A percentile compares a stretch with the other conserved stretches of the same genome.
Conservation (phyloP, 495 filamentous ascomycete species). For the Copromyces sp. region DNA sequence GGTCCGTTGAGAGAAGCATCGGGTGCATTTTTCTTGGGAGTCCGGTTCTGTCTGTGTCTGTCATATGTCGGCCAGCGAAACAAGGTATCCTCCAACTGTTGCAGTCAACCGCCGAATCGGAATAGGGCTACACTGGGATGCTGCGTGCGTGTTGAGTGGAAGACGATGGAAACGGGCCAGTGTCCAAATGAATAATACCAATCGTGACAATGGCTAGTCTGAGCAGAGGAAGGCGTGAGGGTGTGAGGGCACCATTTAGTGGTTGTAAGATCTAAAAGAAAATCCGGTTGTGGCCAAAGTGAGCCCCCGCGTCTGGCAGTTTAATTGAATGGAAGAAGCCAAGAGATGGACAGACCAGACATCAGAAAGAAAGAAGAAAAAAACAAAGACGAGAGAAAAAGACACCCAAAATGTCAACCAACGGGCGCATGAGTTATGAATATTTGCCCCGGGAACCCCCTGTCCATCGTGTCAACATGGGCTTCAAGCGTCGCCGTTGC, state of each 20-base stretch:
- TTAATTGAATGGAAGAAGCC: not conserved
- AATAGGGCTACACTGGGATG: not conserved
- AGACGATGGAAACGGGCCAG: not conserved
- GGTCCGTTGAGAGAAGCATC: constrained; percentile 17
- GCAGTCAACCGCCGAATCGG: not conserved
- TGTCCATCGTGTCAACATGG: not conserved
- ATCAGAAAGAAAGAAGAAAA: too few species aligned
- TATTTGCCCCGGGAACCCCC: not conserved
- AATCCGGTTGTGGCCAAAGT: not conserved
- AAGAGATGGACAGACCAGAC: not conserved
- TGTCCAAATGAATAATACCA: not conserved
- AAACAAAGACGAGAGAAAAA: not conserved
- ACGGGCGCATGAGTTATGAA: not conserved
- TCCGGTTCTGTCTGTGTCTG: not conserved
- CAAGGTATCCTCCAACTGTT: not conserved
- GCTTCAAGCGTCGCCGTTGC: not conserved
- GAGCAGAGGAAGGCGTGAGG: not conserved
- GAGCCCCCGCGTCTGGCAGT: not conserved
- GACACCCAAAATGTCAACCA: not conserved
- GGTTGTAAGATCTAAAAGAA: not conserved
- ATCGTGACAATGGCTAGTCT: not conserved
- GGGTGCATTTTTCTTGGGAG: not conserved
- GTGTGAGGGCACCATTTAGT: not conserved
- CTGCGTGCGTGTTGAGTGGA: not conserved
- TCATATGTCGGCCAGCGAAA: not conserved